phyloP scores from a whole-genome alignment of 768 basidiomycete species.

The Pleurotus cornucopiae region DNA sequence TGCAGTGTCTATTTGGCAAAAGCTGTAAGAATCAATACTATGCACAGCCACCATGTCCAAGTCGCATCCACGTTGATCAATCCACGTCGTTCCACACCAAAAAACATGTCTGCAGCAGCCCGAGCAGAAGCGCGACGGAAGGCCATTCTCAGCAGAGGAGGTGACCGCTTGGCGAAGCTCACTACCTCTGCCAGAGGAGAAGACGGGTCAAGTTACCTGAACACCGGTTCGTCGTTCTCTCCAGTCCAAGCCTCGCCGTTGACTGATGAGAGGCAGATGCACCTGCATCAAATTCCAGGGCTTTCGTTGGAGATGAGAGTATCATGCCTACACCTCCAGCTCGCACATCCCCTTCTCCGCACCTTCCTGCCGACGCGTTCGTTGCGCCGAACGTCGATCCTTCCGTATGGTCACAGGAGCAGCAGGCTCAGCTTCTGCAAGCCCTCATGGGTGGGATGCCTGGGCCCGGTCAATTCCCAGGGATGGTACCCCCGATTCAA shows the following conservation, averaged over 20 bases:
- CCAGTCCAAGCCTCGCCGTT: slow-evolving; percentile 9
- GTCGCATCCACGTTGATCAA: background rate
- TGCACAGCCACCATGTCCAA: background rate
- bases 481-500: slow-evolving; percentile 21
- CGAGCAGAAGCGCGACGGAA: slow-evolving; percentile 75
- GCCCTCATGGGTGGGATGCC: slow-evolving; percentile 46
- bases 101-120: slow-evolving; percentile 48
- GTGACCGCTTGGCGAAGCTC: slow-evolving; percentile 74
- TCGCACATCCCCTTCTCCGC: slow-evolving; percentile 25
- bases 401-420: slow-evolving; percentile 62
- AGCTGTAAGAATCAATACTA: background rate
- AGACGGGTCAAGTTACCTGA: slow-evolving; percentile 53
- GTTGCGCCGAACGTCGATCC: slow-evolving; percentile 37
- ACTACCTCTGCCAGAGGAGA: slow-evolving; percentile 72
- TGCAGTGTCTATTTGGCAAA: background rate
- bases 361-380: slow-evolving; percentile 15
- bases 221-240: slow-evolving; percentile 36
- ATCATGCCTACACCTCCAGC: slow-evolving; percentile 33
- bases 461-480: slow-evolving; percentile 17
- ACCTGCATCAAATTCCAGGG: slow-evolving; percentile 14
- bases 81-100: background rate
- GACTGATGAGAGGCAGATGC: background rate
- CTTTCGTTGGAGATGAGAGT: slow-evolving; percentile 45
- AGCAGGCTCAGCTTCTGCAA: slow-evolving; percentile 64
- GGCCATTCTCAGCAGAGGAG: slow-evolving; percentile 70